Conservation (phyloP, 108 stramenopile species). For the Fragilariopsis cylindrus region DNA sequence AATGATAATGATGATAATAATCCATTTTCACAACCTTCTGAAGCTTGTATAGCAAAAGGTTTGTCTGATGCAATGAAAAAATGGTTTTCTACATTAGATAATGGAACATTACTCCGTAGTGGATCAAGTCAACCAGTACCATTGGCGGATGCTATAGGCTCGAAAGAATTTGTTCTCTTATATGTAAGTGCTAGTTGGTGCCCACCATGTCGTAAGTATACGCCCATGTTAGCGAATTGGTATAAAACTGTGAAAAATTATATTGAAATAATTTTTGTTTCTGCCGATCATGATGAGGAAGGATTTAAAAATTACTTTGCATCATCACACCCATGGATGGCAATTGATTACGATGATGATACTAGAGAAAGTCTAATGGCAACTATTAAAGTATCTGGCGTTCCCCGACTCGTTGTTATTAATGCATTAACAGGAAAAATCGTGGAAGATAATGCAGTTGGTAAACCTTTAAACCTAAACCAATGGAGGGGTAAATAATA, state of each 20-base stretch:
- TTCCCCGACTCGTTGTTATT: slow-evolving; percentile 77
- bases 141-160: slow-evolving; percentile 59
- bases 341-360: slow-evolving; percentile 76
- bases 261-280: slow-evolving; percentile 87
- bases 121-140: slow-evolving; percentile 36
- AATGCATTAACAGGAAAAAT: slow-evolving; percentile 74
- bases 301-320: slow-evolving; percentile 74
- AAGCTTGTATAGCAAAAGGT: slow-evolving; percentile 40
- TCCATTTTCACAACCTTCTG: slow-evolving; percentile 69
- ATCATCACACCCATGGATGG: slow-evolving; percentile 82
- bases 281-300: slow-evolving; percentile 72
- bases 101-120: slow-evolving; percentile 50
- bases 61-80: slow-evolving; percentile 39
- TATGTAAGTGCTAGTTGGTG: slow-evolving; percentile 82
- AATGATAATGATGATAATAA: neutral
- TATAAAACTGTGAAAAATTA: slow-evolving; percentile 51
- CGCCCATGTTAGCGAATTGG: slow-evolving; percentile 82
- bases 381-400: slow-evolving; percentile 59
- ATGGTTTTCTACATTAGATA: slow-evolving; percentile 53
- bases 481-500: slow-evolving; percentile 30
- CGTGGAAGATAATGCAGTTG: slow-evolving; percentile 72
- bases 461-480: slow-evolving; percentile 66
- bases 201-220: slow-evolving; percentile 84
- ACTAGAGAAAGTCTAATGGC: slow-evolving; percentile 61
- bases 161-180: slow-evolving; percentile 73